Conservation (phyloP, 2,329 filamentous ascomycete genomes). For the Aspergillus proliferans region DNA sequence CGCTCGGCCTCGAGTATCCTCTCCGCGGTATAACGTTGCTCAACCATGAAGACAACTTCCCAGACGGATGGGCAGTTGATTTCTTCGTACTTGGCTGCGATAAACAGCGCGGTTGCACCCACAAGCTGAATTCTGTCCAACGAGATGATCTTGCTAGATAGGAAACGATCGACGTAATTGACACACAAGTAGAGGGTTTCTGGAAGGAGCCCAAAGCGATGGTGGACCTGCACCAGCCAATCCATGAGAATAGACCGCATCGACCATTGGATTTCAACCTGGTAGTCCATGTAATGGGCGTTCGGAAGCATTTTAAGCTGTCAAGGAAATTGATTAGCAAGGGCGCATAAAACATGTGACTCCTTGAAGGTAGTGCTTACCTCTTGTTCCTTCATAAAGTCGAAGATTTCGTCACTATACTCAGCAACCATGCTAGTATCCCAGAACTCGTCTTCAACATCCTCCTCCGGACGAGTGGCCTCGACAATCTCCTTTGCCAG, state of each 20-base stretch:
- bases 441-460: constrained; percentile 81
- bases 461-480: constrained; percentile 59
- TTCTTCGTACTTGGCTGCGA: constrained; percentile 97
- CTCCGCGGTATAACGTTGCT: constrained; percentile 78
- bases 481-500: constrained; percentile 62
- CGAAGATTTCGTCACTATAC: constrained; percentile 92
- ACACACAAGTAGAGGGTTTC: constrained; percentile 92
- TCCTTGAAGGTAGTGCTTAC: constrained; percentile 42
- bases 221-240: constrained; percentile 95
- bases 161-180: constrained; percentile 96
- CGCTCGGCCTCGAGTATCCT: constrained; percentile 96
- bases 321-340: constrained; percentile 14
- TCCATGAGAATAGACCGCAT: constrained; percentile 98
- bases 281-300: constrained; percentile 91
- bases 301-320: constrained; percentile 78
- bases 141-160: constrained; percentile 90
- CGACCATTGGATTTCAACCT: constrained; percentile 97
- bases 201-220: constrained; percentile 80
- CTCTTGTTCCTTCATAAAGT: constrained; percentile 85
- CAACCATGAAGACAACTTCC: constrained; percentile 98
- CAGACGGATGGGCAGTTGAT: constrained; percentile 94
- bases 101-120: constrained; percentile 88
- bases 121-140: constrained; percentile 92
- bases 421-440: constrained; percentile 98
- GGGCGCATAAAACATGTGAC: background rate